Conservation (phyloP, 2,329 filamentous ascomycete species). For the Saccharata proteae region DNA sequence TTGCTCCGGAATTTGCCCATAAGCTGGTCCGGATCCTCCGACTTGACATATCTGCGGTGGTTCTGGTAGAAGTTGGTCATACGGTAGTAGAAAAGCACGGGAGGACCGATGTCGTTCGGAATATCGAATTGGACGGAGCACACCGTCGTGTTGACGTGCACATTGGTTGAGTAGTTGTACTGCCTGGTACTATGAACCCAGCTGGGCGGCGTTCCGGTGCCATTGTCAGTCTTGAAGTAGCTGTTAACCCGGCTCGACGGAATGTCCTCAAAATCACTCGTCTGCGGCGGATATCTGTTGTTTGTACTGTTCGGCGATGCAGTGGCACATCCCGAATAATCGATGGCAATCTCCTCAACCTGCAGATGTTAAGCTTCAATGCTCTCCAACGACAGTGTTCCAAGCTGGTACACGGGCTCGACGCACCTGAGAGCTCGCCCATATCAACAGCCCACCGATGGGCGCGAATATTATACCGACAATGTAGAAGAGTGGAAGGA, state of each 20-base stretch:
- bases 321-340: slow-evolving; percentile 69
- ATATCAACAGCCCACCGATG: slow-evolving; percentile 76
- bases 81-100: slow-evolving; percentile 87
- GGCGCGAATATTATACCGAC: slow-evolving; percentile 89
- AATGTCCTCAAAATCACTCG: slow-evolving; percentile 36
- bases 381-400: no score
- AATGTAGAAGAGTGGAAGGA: slow-evolving; percentile 79
- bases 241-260: slow-evolving; percentile 46
- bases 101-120: slow-evolving; percentile 64
- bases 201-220: slow-evolving; percentile 21
- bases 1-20: slow-evolving; percentile 55
- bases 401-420: neutral
- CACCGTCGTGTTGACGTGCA: slow-evolving; percentile 26
- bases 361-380: slow-evolving; percentile 24
- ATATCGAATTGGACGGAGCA: slow-evolving; percentile 72
- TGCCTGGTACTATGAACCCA: slow-evolving; percentile 25
- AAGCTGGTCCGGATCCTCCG: slow-evolving; percentile 72
- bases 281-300: slow-evolving; percentile 7
- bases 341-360: slow-evolving; percentile 83
- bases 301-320: slow-evolving; percentile 36
- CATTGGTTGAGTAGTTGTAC: slow-evolving; percentile 19
- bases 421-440: slow-evolving; percentile 66
- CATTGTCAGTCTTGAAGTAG: slow-evolving; percentile 56
- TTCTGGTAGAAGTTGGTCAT: slow-evolving; percentile 99
- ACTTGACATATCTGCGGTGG: slow-evolving; percentile 89